Percentiles rank a stretch among this genome's conserved stretches.
phyloP scores from a whole-genome alignment of 2,329 filamentous ascomycete species.

The Endoconidiophora polonica region DNA sequence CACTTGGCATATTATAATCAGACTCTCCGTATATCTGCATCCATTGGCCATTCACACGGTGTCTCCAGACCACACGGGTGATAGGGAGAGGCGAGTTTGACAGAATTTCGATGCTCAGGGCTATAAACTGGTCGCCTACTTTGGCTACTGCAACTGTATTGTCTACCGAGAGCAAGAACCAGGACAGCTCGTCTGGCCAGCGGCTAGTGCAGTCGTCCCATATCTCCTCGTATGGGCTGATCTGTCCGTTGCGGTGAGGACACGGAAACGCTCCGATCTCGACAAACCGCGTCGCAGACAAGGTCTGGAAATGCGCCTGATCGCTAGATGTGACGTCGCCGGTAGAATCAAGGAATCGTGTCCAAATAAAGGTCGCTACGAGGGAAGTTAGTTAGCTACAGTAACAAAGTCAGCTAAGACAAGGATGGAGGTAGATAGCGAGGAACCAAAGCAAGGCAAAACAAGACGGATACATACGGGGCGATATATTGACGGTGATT shows the following conservation, averaged over 20 bases:
- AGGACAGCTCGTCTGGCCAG: background rate
- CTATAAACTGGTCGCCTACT: constrained; percentile 10
- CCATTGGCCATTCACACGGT: too few species aligned
- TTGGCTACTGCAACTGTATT: background rate
- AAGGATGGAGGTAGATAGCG: too few species aligned
- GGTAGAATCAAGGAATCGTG: constrained; percentile 16
- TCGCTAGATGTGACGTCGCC: constrained; percentile 13
- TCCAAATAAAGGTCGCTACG: constrained; percentile 16
- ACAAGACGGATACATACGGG: too few species aligned
- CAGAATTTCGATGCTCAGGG: constrained; percentile 6
- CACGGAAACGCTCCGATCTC: constrained; percentile 1
- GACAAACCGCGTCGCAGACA: constrained; percentile 5
- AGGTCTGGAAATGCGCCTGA: constrained; percentile 15
- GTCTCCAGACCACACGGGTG: too few species aligned
- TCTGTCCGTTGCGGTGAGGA: background rate
- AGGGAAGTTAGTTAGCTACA: constrained; percentile 8
- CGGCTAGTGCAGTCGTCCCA: background rate
- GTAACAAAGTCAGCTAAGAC: too few species aligned
- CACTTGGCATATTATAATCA: too few species aligned
- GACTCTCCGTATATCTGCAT: too few species aligned
- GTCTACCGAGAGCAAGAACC: background rate
- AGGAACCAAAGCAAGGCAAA: too few species aligned
- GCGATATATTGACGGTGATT: too few species aligned
- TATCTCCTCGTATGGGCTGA: background rate
- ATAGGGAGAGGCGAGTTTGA: too few species aligned